Evolutionary conservation across 163 green algal genomes (phyloP).

Genomic region (Trebouxia gelatinosa): DNA sequence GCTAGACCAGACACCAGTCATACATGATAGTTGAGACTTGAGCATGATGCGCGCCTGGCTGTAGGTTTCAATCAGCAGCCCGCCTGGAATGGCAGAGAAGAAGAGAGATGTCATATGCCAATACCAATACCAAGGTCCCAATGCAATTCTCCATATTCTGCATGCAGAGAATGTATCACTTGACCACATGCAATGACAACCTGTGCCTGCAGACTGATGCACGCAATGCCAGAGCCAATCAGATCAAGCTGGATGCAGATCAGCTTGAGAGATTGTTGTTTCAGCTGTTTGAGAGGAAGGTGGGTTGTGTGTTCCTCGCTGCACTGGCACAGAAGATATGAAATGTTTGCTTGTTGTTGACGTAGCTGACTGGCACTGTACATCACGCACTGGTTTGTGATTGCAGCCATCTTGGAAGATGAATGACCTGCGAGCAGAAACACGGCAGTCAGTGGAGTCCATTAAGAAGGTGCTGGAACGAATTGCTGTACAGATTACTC

Average conservation of each 20-base stretch:
- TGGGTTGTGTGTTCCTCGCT: background rate
- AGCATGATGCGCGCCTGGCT: background rate
- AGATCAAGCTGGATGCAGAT: conserved; percentile 16
- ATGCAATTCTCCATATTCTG: too few species aligned
- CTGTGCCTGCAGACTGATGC: conserved; percentile 9
- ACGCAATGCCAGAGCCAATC: background rate
- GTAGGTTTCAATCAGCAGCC: background rate
- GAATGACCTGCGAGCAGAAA: conserved; percentile 3
- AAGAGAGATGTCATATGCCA: background rate
- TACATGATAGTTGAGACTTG: background rate
- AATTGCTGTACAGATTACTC: conserved; percentile 7
- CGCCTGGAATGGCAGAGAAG: background rate
- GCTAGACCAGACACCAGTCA: background rate
- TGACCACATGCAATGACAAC: too few species aligned
- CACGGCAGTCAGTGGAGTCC: conserved; percentile 4
- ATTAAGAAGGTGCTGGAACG: background rate
- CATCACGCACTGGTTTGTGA: background rate
- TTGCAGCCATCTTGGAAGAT: conserved; percentile 26
- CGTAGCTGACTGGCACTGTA: background rate
- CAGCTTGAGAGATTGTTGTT: conserved; percentile 11
- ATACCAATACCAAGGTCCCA: too few species aligned
- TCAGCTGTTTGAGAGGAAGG: conserved; percentile 28
- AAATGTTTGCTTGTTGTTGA: background rate
- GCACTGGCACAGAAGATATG: background rate
- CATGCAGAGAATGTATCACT: too few species aligned